Percentiles rank a stretch among this genome's conserved stretches.
phyloP scores from a whole-genome alignment of 1,139 yeast species.

The Lodderomyces metapsilosis region DNA sequence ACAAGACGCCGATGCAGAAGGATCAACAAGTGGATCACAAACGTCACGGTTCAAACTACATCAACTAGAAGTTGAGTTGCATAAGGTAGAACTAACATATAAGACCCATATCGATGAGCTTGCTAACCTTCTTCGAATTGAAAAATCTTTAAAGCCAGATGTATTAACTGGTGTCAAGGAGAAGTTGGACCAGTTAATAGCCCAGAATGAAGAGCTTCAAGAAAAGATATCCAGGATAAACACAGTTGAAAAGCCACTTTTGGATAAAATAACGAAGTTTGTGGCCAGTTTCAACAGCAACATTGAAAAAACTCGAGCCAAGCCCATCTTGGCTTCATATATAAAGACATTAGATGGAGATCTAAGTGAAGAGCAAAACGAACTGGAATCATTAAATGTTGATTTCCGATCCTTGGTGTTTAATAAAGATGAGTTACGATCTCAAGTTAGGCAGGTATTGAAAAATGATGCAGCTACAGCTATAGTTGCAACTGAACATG shows the following conservation, averaged over 20 bases:
- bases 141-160: slow-evolving; percentile 14
- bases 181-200: slow-evolving; percentile 21
- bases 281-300: slow-evolving; percentile 25
- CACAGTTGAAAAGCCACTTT: slow-evolving; percentile 35
- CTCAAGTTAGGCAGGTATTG: slow-evolving; percentile 22
- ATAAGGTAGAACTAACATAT: slow-evolving; percentile 25
- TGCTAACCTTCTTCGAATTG: slow-evolving; percentile 17
- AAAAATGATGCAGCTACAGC: slow-evolving; percentile 17
- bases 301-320: slow-evolving; percentile 13
- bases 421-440: slow-evolving; percentile 11
- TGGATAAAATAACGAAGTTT: slow-evolving; percentile 33
- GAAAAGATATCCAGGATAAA: slow-evolving; percentile 27
- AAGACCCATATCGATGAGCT: slow-evolving; percentile 25
- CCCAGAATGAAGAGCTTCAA: slow-evolving; percentile 18
- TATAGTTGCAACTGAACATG: no score
- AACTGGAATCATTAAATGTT: slow-evolving; percentile 12
- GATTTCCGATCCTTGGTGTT: slow-evolving; percentile 23
- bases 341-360: background rate
- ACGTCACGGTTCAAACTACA: slow-evolving; percentile 15
- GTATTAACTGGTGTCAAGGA: slow-evolving; percentile 16
- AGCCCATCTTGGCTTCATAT: slow-evolving; percentile 7
- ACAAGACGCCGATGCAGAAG: slow-evolving; percentile 6
- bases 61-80: slow-evolving; percentile 28
- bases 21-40: slow-evolving; percentile 4
- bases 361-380: slow-evolving; percentile 3